phyloP scores from a whole-genome alignment of 2,329 filamentous ascomycete genomes.

The Ophiosphaerella narmari region DNA sequence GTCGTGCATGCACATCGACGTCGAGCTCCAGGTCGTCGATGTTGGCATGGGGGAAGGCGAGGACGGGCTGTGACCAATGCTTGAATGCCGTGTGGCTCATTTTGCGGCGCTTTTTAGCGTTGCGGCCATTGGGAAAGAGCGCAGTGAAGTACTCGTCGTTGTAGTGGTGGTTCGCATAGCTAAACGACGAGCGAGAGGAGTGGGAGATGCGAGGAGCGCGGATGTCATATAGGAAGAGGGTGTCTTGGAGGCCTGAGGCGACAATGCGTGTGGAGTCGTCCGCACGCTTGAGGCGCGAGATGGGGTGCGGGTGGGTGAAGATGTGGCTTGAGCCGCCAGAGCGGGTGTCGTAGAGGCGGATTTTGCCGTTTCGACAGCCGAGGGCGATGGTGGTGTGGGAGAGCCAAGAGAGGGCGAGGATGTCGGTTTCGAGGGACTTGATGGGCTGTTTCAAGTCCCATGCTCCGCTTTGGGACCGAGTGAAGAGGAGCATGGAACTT shows the following conservation, averaged over 20 bases:
- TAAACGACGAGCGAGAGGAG: neutral
- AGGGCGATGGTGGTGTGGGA: constrained; percentile 33
- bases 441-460: constrained; percentile 23
- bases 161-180: constrained; percentile 15
- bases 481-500: constrained; percentile 29
- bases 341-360: constrained; percentile 42
- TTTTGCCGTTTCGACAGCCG: constrained; percentile 39
- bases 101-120: constrained; percentile 17
- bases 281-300: constrained; percentile 28
- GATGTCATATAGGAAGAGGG: constrained; percentile 39
- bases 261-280: constrained; percentile 34
- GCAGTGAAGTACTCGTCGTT: constrained; percentile 18
- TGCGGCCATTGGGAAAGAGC: constrained; percentile 9
- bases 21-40: constrained; percentile 30
- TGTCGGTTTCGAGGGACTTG: constrained; percentile 25
- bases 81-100: constrained; percentile 9
- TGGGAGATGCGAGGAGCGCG: constrained; percentile 20
- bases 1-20: constrained; percentile 31
- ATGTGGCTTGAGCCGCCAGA: constrained; percentile 27
- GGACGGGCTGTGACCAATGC: constrained; percentile 31
- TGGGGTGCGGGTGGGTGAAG: constrained; percentile 31
- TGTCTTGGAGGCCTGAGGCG: constrained; percentile 32
- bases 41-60: constrained; percentile 35
- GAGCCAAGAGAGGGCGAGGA: constrained; percentile 43
- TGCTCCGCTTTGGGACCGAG: constrained; percentile 18